These are phyloP conservation scores for Silene vulgaris DNA, from an alignment of 179 eudicot species.

Conservation along the genomic window DNA sequence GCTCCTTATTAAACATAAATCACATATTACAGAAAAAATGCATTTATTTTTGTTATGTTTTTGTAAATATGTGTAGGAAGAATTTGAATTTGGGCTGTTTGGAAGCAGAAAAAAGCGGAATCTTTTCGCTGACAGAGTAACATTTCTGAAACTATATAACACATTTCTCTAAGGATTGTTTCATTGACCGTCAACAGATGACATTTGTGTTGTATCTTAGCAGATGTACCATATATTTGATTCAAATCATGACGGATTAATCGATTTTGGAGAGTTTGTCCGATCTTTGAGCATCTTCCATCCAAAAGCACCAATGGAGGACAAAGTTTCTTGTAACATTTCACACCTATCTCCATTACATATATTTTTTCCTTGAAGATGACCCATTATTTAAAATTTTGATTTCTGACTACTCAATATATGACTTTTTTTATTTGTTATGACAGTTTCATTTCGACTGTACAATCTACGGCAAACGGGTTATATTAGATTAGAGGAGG, in stretches of 20 bases:
- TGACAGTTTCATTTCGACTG: conserved; percentile 57
- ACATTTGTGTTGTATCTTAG: conserved; percentile 9
- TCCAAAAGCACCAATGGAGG: conserved; percentile 47
- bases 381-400: not conserved
- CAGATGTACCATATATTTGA: conserved; percentile 74
- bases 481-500: conserved; percentile 60
- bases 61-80: conserved; percentile 33
- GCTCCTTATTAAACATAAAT: not conserved
- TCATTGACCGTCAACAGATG: conserved; percentile 1
- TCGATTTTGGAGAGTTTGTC: conserved; percentile 77
- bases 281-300: conserved; percentile 63
- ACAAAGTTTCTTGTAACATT: conserved; percentile 53
- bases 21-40: not conserved
- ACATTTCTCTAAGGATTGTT: not conserved
- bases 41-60: not conserved
- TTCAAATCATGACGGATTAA: conserved; percentile 54
- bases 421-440: not conserved
- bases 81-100: conserved; percentile 47
- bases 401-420: not conserved
- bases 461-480: conserved; percentile 57
- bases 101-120: conserved; percentile 31
- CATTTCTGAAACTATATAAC: not conserved
- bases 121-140: conserved; percentile 54
- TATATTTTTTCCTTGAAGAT: too few species aligned
- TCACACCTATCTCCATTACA: not conserved